A percentile compares a stretch with the other conserved stretches of the same genome.
phyloP scores from a whole-genome alignment of 768 basidiomycete genomes.

The Pilatotrama ljubarskyi region DNA sequence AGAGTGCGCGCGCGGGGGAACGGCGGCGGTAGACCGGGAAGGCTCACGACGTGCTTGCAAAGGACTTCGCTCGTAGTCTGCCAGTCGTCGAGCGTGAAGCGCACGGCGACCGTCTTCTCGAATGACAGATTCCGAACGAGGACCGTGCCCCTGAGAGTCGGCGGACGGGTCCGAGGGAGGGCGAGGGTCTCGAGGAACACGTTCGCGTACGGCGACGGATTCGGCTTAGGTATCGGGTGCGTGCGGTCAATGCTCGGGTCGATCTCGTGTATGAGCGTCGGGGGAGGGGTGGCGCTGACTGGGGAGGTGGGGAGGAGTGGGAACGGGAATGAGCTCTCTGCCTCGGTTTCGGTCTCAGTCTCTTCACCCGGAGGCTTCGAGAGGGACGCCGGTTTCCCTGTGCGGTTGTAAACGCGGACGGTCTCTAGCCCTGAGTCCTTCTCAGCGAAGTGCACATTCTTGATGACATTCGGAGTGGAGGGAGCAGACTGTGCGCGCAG shows the following conservation, averaged over 20 bases:
- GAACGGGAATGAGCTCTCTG: slow-evolving; percentile 31
- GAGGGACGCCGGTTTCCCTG: slow-evolving; percentile 69
- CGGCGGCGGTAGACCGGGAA: slow-evolving; percentile 38
- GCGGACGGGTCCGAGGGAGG: slow-evolving; percentile 38
- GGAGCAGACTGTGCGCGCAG: slow-evolving; percentile 58
- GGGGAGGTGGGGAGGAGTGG: slow-evolving; percentile 24
- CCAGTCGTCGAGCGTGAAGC: slow-evolving; percentile 96
- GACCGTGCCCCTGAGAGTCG: slow-evolving; percentile 67
- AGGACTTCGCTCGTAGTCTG: slow-evolving; percentile 85
- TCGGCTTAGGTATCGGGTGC: slow-evolving; percentile 36
- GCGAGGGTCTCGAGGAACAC: slow-evolving; percentile 41
- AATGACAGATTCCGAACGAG: slow-evolving; percentile 85
- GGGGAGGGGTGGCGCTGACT: slow-evolving; percentile 7
- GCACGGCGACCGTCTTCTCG: slow-evolving; percentile 79
- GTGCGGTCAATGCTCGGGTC: slow-evolving; percentile 40
- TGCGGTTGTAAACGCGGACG: slow-evolving; percentile 61
- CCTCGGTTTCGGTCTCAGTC: slow-evolving; percentile 44
- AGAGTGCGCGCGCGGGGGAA: slow-evolving; percentile 33
- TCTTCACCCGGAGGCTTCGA: slow-evolving; percentile 48
- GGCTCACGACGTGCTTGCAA: slow-evolving; percentile 47
- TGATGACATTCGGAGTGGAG: slow-evolving; percentile 57
- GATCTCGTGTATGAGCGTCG: slow-evolving; percentile 28
- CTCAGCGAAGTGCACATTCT: slow-evolving; percentile 85
- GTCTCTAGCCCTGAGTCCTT: slow-evolving; percentile 60
- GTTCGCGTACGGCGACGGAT: slow-evolving; percentile 35